Evolutionary conservation across 2,329 filamentous ascomycete species (phyloP).

Genomic region (Colletotrichum cuscutae): DNA sequence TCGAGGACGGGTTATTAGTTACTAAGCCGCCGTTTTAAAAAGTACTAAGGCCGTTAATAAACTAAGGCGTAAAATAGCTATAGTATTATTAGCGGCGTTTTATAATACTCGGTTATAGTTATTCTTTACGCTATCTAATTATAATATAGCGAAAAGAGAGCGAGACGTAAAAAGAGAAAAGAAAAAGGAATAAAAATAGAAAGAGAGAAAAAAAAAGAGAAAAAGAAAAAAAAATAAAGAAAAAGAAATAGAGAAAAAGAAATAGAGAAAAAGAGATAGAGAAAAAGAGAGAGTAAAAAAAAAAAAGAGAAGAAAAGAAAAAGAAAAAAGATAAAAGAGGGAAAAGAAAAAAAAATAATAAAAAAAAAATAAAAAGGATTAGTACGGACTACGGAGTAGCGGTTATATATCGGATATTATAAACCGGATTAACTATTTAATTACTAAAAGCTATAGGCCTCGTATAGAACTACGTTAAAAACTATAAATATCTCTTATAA

Average conservation of each 20-base stretch:
- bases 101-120: neutral
- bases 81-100: neutral
- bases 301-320: no score
- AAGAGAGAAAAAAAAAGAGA: neutral
- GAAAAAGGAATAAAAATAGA: no score
- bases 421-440: neutral
- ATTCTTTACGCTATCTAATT: neutral
- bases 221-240: no score
- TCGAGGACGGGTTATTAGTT: slow-evolving; percentile 37
- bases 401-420: neutral
- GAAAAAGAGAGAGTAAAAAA: no score
- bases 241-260: no score
- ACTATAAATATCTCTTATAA: neutral
- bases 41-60: slow-evolving; percentile 8
- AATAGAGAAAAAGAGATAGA: no score
- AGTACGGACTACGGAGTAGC: neutral
- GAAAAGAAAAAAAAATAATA: no score
- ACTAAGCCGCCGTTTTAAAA: slow-evolving; percentile 29
- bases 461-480: neutral
- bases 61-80: slow-evolving; percentile 13
- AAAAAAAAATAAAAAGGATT: neutral
- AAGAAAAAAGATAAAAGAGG: no score
- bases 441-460: neutral
- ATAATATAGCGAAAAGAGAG: neutral
- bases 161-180: no score